These are phyloP conservation scores for Macrophomina pseudophaseolina DNA, from an alignment of 2,329 filamentous ascomycete species.

Conservation along the genomic window DNA sequence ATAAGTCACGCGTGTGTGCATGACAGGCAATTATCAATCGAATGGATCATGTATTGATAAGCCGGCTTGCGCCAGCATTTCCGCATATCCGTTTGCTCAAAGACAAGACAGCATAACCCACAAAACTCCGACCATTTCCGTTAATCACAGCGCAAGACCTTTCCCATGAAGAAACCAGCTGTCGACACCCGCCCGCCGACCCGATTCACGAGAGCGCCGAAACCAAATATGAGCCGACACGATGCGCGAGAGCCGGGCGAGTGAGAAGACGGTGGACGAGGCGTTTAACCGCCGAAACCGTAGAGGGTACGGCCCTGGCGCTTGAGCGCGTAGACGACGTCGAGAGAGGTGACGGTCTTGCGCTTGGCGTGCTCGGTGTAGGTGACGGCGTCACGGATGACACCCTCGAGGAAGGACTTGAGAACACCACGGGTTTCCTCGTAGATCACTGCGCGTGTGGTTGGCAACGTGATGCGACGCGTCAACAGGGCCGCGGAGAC, in stretches of 20 bases:
- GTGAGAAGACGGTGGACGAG: neutral
- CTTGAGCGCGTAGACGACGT: constrained; percentile 69
- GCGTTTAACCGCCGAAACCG: constrained; percentile 68
- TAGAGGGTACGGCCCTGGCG: constrained; percentile 69
- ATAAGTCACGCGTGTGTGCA: neutral
- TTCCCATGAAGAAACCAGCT: constrained; percentile 15
- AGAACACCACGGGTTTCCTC: constrained; percentile 82
- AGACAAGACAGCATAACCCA: constrained; percentile 3
- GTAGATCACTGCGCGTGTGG: constrained; percentile 68
- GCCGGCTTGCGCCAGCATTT: constrained; percentile 14
- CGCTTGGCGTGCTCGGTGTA: constrained; percentile 85
- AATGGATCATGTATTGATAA: constrained; percentile 23
- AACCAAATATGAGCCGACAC: constrained; percentile 17
- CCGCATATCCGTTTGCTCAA: constrained; percentile 17
- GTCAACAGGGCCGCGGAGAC: constrained; percentile 38
- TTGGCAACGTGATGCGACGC: constrained; percentile 27
- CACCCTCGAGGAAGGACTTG: constrained; percentile 82
- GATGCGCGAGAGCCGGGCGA: constrained; percentile 9
- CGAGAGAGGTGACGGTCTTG: constrained; percentile 70
- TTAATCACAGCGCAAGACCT: constrained; percentile 17
- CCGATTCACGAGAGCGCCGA: constrained; percentile 18
- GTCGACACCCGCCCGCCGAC: constrained; percentile 14
- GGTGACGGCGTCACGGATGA: constrained; percentile 79
- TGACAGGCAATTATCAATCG: neutral
- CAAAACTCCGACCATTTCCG: constrained; percentile 16